Conservation (phyloP, 139 green algal species). For the Haematococcus sp. region DNA sequence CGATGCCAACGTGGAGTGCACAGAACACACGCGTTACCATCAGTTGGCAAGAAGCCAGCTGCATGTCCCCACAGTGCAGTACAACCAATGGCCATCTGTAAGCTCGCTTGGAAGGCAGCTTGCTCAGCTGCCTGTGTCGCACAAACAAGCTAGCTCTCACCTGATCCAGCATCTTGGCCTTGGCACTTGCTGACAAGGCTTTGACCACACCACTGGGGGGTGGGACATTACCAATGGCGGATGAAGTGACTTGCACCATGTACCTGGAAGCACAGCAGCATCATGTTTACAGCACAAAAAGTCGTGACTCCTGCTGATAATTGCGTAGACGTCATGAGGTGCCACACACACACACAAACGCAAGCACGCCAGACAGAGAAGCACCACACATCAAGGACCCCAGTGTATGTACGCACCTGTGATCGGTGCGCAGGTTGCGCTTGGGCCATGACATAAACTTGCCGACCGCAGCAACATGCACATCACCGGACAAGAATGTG, state of each 20-base stretch:
- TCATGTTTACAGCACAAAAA: not conserved
- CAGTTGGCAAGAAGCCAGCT: too few relatives aligned
- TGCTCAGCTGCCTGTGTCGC: too few relatives aligned
- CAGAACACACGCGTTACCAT: too few relatives aligned
- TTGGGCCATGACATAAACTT: constrained; percentile 37
- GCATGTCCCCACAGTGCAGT: too few relatives aligned
- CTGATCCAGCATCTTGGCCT: constrained; percentile 3
- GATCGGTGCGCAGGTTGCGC: constrained; percentile 26
- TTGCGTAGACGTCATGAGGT: not conserved
- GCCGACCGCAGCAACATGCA: constrained; percentile 47
- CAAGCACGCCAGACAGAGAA: too few relatives aligned
- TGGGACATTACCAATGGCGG: constrained; percentile 51
- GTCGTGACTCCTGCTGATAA: not conserved
- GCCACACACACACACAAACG: not conserved
- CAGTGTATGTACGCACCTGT: not conserved
- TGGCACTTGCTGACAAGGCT: constrained; percentile 23
- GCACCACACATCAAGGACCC: not conserved
- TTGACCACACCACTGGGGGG: constrained; percentile 33
- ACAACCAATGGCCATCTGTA: too few relatives aligned
- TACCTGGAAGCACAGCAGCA: constrained; percentile 12
- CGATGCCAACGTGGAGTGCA: too few relatives aligned
- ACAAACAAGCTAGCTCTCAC: not conserved
- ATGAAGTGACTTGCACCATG: constrained; percentile 44
- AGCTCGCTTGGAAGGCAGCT: too few relatives aligned
- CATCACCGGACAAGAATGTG: constrained; percentile 54